A percentile compares a stretch with the other conserved stretches of the same genome.
Conservation (phyloP, 2,329 filamentous ascomycete genomes). For the Fusarium nelsonii region DNA sequence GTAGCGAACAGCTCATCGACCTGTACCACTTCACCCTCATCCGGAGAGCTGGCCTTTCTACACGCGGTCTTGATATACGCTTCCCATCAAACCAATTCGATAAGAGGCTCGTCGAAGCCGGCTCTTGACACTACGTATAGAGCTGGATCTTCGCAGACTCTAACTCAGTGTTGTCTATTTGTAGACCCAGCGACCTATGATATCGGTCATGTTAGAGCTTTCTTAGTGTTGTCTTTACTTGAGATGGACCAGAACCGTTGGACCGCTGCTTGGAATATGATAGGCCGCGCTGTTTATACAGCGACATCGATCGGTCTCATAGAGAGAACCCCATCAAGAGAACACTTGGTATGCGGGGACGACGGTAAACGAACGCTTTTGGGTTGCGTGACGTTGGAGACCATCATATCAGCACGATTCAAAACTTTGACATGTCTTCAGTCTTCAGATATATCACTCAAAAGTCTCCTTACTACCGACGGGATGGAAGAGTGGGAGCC, state of each 20-base stretch:
- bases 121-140: not conserved
- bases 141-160: not conserved
- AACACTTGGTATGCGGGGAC: not conserved
- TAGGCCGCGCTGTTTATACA: not conserved
- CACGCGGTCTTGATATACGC: conserved; percentile 9
- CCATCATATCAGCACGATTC: not conserved
- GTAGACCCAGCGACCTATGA: not conserved
- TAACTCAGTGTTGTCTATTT: not conserved
- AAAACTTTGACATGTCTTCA: not conserved
- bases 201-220: conserved; percentile 2
- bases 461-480: not conserved
- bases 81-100: not conserved
- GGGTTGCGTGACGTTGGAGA: conserved; percentile 2
- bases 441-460: not conserved
- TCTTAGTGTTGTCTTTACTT: not conserved
- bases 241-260: not conserved
- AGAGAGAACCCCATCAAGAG: not conserved
- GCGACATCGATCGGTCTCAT: not conserved
- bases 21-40: not conserved
- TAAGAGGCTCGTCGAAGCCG: accelerated
- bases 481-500: conserved; percentile 19
- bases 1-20: accelerated
- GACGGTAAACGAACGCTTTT: not conserved
- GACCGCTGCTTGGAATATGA: not conserved
- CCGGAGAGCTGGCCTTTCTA: conserved; percentile 1